Evolutionary conservation across 164 flowering plant genomes (phyloP), one percentile per base, ranked within the genome.

Genomic region (Saururus chinensis): DNA sequence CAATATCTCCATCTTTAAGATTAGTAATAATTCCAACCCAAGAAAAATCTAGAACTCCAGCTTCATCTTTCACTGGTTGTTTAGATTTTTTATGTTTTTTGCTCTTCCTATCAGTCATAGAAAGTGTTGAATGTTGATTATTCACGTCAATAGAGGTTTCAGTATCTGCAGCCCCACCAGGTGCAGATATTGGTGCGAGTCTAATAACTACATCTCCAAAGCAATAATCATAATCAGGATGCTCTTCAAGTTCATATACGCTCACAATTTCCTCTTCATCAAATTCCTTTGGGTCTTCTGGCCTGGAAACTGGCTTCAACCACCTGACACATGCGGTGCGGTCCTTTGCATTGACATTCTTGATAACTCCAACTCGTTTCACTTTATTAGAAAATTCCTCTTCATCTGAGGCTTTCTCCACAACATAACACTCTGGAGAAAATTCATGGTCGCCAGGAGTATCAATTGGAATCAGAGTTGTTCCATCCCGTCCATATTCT

Each of bases 21-120:
- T 88, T 84, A 59, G 89, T 89, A 66, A 95, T 86, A 80, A 88
- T 83, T 26, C 99, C 99, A 67, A 87, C 96, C 97, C 99, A 95
- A 48, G 99, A 89, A 41, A 95, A 86, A 71, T 83, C 85, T 9
- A 83, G 69, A 70, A 82, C 80, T 57, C 72, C 78, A 49, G 40
- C 48, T 63, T 40, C 69, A 45, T 65, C 66, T 5, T 49, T 68
- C 42, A 80, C 74, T 19, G 64, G 41, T 60, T 73, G 72, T 30
- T 74, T 82, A 22, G 25, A 57, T 60, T 70, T 73, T 56, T 66
- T 59, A 49, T 37, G 59, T 41, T 57, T 71, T 64, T 22, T 62
- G 48, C 51, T 51, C 65, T 64, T 68, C 21, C 49, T 19, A 51
- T 80, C 77, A 17, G 17, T 54, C 57, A 57, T 64, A 17, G 67